phyloP scores from a whole-genome alignment of 225 moss, liverwort and hornwort genomes.

The Rhytidiadelphus loreus region DNA sequence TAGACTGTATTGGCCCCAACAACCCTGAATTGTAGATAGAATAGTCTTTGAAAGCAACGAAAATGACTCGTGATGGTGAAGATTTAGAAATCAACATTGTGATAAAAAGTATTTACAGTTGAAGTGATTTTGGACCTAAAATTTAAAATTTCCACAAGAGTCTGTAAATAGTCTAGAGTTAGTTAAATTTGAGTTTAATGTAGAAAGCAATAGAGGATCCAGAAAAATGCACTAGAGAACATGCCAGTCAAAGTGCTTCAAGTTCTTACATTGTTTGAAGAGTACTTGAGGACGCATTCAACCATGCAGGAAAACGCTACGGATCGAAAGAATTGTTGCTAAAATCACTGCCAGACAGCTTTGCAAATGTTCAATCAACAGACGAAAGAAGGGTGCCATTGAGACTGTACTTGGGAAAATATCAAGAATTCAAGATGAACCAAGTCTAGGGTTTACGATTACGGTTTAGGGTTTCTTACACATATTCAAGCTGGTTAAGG shows the following conservation, averaged over 20 bases:
- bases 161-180: neutral
- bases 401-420: neutral
- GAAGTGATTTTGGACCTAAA: neutral
- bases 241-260: neutral
- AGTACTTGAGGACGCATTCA: neutral
- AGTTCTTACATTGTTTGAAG: slow-evolving; percentile 8
- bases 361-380: neutral
- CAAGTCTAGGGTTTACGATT: too few relatives aligned
- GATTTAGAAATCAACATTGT: too few relatives aligned
- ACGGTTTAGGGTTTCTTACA: neutral
- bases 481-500: slow-evolving; percentile 20
- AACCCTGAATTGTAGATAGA: neutral
- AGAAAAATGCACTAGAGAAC: neutral
- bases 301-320: slow-evolving; percentile 18
- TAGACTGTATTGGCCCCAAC: neutral
- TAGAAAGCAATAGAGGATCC: neutral
- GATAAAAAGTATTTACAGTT: neutral
- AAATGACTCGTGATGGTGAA: neutral
- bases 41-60: neutral
- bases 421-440: too few relatives aligned
- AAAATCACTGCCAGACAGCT: slow-evolving; percentile 15
- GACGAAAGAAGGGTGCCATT: neutral
- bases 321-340: slow-evolving; percentile 17
- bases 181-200: neutral
- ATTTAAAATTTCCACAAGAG: neutral